Evolutionary conservation across 2,329 filamentous ascomycete genomes (phyloP).

Genomic region (Bipolaris sorokiniana): DNA sequence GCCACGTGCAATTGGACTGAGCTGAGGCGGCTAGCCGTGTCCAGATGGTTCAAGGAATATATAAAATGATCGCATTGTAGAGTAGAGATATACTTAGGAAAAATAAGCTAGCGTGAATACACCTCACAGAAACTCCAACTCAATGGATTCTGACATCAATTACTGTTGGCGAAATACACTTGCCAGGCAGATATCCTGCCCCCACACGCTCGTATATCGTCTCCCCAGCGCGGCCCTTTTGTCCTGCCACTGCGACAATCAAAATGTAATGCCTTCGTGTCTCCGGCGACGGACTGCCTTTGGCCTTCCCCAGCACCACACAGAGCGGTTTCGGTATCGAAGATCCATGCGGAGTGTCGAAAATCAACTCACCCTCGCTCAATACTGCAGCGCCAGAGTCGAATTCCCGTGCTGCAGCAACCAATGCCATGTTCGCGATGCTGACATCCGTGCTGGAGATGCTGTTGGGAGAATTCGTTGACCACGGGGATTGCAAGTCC

Average conservation of each 20-base stretch:
- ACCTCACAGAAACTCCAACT: neutral
- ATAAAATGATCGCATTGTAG: neutral
- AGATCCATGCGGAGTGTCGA: slow-evolving; percentile 2
- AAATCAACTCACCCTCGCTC: neutral
- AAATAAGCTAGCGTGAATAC: too few species aligned
- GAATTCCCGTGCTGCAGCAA: slow-evolving; percentile 1
- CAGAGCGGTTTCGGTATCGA: neutral
- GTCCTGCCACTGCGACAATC: neutral
- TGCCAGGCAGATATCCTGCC: slow-evolving; percentile 1
- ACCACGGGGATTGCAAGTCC: slow-evolving; percentile 8
- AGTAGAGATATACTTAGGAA: neutral
- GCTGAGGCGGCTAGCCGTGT: neutral
- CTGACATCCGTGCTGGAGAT: neutral
- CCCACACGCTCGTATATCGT: slow-evolving; percentile 2
- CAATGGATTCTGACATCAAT: neutral
- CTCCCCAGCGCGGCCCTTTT: neutral
- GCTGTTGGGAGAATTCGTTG: neutral
- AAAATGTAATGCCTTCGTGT: neutral
- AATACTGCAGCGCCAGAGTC: neutral
- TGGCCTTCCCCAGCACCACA: slow-evolving; percentile 5
- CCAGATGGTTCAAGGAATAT: neutral
- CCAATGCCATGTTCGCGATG: neutral
- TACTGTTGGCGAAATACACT: neutral
- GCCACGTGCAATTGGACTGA: neutral
- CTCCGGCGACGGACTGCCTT: neutral